These are phyloP conservation scores for Myriosclerotinia duriaeana DNA, from an alignment of 2,329 filamentous ascomycete genomes.

Conservation along the genomic window DNA sequence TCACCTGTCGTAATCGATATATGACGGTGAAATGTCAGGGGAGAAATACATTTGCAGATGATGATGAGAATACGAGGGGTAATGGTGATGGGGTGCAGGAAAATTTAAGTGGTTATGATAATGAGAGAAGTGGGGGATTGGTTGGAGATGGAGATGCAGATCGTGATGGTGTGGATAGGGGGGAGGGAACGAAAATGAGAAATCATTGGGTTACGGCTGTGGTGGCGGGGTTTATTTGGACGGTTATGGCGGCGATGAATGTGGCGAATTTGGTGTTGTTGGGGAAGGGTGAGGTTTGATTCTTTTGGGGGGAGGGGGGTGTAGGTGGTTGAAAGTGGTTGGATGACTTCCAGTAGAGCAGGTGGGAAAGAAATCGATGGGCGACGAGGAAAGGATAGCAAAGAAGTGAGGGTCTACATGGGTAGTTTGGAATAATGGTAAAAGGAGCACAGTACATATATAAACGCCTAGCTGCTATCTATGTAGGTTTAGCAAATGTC, in stretches of 20 bases:
- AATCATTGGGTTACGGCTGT: conserved; percentile 66
- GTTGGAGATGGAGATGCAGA: conserved; percentile 30
- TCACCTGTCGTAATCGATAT: conserved; percentile 74
- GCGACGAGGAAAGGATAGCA: background rate
- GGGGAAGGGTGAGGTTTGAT: conserved; percentile 44
- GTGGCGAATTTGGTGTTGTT: conserved; percentile 71
- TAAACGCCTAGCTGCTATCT: background rate
- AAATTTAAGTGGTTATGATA: background rate
- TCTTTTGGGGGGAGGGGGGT: background rate
- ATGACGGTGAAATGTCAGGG: conserved; percentile 56
- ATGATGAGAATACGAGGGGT: conserved; percentile 11
- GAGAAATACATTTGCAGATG: conserved; percentile 1
- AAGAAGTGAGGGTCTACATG: background rate
- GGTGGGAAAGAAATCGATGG: background rate
- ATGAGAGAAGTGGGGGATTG: background rate
- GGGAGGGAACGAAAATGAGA: conserved; percentile 54
- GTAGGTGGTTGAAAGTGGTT: background rate
- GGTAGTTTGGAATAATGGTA: background rate
- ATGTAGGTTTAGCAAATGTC: background rate
- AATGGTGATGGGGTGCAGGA: conserved; percentile 13
- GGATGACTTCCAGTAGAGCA: background rate
- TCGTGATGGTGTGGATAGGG: conserved; percentile 30
- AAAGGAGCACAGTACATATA: background rate
- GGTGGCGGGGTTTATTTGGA: conserved; percentile 72
- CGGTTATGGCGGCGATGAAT: conserved; percentile 68